Conservation (phyloP, 192 early-diverging fungal species). For the Gryganskiella cystojenkinii region DNA sequence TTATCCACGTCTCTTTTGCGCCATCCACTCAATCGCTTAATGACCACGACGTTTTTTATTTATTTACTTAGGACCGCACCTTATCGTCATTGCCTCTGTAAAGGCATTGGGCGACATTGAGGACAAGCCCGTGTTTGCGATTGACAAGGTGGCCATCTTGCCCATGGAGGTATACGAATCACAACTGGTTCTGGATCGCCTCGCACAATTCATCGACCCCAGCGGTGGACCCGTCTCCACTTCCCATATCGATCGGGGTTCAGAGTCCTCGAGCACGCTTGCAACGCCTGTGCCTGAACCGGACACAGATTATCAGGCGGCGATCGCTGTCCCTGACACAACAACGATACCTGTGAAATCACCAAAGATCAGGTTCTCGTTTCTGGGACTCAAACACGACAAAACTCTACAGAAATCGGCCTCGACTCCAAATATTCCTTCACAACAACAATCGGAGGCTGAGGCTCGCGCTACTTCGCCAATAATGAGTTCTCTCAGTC, state of each 20-base stretch:
- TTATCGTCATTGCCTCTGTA: conserved; percentile 52
- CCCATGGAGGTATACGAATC: conserved; percentile 44
- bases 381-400: conserved; percentile 27
- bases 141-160: conserved; percentile 52
- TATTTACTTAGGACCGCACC: conserved; percentile 27
- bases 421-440: conserved; percentile 5
- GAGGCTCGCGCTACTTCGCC: background rate
- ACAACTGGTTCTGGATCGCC: conserved; percentile 22
- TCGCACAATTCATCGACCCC: conserved; percentile 9
- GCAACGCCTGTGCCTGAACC: background rate
- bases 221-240: background rate
- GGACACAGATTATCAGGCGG: background rate
- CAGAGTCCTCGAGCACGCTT: background rate
- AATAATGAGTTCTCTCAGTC: background rate
- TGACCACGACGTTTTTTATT: too few species aligned
- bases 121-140: conserved; percentile 52
- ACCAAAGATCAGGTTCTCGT: conserved; percentile 37
- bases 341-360: conserved; percentile 10
- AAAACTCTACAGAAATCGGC: conserved; percentile 5
- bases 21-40: too few species aligned
- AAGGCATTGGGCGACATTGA: conserved; percentile 50
- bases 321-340: background rate
- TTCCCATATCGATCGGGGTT: background rate
- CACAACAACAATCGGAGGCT: background rate
- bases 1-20: background rate